Evolutionary conservation across 1,284 basidiomycete species (phyloP).

Genomic region (Ustilago sp.): DNA sequence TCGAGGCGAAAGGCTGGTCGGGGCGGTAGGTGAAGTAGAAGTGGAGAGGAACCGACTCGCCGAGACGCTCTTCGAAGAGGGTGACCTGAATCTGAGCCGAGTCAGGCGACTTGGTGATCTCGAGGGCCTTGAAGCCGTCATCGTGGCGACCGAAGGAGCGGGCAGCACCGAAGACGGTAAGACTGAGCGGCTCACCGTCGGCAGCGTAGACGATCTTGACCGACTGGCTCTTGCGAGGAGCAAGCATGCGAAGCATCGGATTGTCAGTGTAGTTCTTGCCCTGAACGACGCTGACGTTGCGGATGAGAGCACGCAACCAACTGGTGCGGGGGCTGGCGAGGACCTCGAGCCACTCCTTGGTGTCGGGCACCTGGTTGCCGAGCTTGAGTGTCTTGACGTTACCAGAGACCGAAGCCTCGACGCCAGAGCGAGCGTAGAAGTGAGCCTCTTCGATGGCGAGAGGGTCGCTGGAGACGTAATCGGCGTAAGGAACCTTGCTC

Average conservation of each 20-base stretch:
- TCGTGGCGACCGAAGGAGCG: slow-evolving; percentile 84
- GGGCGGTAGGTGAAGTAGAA: slow-evolving; percentile 90
- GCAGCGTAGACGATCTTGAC: slow-evolving; percentile 75
- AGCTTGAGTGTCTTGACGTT: slow-evolving; percentile 51
- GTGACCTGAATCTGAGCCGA: slow-evolving; percentile 77
- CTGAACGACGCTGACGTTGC: slow-evolving; percentile 77
- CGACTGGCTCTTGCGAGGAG: slow-evolving; percentile 83
- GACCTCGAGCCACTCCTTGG: slow-evolving; percentile 82
- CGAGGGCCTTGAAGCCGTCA: slow-evolving; percentile 83
- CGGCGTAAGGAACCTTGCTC: slow-evolving; percentile 81
- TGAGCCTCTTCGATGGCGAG: slow-evolving; percentile 70
- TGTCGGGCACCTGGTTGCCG: slow-evolving; percentile 44
- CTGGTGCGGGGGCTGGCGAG: slow-evolving; percentile 83
- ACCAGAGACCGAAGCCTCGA: slow-evolving; percentile 75
- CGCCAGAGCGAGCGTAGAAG: slow-evolving; percentile 69
- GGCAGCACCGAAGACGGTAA: slow-evolving; percentile 80
- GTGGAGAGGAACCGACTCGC: slow-evolving; percentile 81
- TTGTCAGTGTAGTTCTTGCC: slow-evolving; percentile 80
- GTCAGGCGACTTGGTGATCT: slow-evolving; percentile 69
- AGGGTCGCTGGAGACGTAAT: slow-evolving; percentile 81
- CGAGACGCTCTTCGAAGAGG: slow-evolving; percentile 85
- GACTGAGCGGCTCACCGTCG: slow-evolving; percentile 72
- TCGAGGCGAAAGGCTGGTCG: slow-evolving; percentile 87
- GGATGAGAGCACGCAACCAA: slow-evolving; percentile 89
- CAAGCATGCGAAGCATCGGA: slow-evolving; percentile 86